Evolutionary conservation across 169 alveolate genomes (phyloP).

Genomic region (Babesia sp.): DNA sequence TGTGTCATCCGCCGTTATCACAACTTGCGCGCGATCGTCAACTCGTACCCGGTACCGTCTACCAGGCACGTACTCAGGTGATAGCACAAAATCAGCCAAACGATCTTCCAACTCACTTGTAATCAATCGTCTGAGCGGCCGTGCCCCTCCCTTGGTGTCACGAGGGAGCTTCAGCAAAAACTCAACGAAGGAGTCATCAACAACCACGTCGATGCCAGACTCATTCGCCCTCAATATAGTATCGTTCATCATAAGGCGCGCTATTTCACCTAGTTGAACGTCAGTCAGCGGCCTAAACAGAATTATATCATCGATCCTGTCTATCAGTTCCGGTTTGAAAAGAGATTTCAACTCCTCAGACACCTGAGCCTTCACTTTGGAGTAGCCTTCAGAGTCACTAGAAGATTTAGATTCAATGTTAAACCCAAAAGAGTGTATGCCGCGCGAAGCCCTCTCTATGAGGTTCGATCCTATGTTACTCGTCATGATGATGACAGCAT

Average conservation of each 20-base stretch:
- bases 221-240: slow-evolving; percentile 50
- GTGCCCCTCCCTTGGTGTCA: slow-evolving; percentile 63
- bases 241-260: slow-evolving; percentile 68
- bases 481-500: slow-evolving; percentile 84
- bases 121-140: slow-evolving; percentile 66
- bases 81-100: slow-evolving; percentile 45
- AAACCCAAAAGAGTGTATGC: slow-evolving; percentile 51
- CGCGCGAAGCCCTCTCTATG: slow-evolving; percentile 57
- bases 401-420: slow-evolving; percentile 8
- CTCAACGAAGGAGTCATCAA: slow-evolving; percentile 49
- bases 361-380: slow-evolving; percentile 43
- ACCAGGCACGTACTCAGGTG: slow-evolving; percentile 39
- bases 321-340: slow-evolving; percentile 76
- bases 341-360: slow-evolving; percentile 59
- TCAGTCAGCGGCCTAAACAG: slow-evolving; percentile 73
- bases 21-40: slow-evolving; percentile 8
- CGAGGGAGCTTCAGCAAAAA: slow-evolving; percentile 57
- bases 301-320: slow-evolving; percentile 77
- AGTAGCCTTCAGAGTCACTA: neutral
- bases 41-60: slow-evolving; percentile 34
- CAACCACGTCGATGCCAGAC: slow-evolving; percentile 37
- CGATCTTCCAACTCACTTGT: slow-evolving; percentile 49
- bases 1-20: neutral
- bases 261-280: slow-evolving; percentile 53
- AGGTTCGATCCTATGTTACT: slow-evolving; percentile 82